Percentiles rank a stretch among this genome's conserved stretches.
phyloP scores from a whole-genome alignment of 371 early-diverging fungal genomes.

The Basidiobolus meristosporus region DNA sequence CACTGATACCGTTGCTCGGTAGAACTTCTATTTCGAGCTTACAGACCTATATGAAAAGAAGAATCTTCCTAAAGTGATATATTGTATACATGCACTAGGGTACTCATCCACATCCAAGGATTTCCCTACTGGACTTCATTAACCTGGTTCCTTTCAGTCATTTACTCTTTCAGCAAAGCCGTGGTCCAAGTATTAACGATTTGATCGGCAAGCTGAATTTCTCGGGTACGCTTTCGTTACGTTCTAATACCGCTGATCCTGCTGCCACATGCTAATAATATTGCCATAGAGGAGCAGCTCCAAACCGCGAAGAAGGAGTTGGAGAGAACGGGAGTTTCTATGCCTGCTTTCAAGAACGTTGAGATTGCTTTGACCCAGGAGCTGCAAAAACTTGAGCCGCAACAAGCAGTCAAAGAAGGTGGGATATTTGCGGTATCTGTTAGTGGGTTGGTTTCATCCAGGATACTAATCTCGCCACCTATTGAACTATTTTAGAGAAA shows the following conservation, averaged over 20 bases:
- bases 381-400: conserved; percentile 10
- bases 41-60: conserved; percentile 98
- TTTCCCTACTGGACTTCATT: neutral
- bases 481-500: too few relatives aligned
- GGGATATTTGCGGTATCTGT: too few relatives aligned
- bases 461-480: too few relatives aligned
- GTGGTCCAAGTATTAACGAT: conserved; percentile 83
- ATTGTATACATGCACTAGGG: conserved; percentile 97
- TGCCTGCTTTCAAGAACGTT: conserved; percentile 73
- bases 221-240: conserved; percentile 59
- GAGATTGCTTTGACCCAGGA: conserved; percentile 47
- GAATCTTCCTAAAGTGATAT: conserved; percentile 98
- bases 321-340: conserved; percentile 49
- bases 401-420: too few relatives aligned
- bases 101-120: conserved; percentile 10
- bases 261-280: neutral
- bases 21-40: conserved; percentile 92
- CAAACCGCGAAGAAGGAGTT: conserved; percentile 64
- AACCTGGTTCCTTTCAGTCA: conserved; percentile 28
- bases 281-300: conserved; percentile 50
- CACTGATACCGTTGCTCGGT: conserved; percentile 2
- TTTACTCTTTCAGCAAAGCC: conserved; percentile 59
- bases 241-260: neutral
- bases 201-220: conserved; percentile 82
- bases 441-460: too few relatives aligned